phyloP scores from a whole-genome alignment of 345 rosid species.

The Ricinus communis region DNA sequence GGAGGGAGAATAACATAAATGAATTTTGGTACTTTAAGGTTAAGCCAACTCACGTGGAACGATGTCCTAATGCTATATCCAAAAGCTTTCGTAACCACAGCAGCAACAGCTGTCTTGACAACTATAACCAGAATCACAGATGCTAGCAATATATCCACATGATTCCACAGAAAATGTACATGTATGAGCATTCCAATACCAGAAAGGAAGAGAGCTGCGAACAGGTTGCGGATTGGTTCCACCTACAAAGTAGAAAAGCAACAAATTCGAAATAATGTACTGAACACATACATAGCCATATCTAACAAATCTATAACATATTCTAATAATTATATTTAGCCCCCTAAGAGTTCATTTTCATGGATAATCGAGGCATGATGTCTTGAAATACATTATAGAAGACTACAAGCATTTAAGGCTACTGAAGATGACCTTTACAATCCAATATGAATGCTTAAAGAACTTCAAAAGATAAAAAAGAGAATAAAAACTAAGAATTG shows the following conservation, averaged over 20 bases:
- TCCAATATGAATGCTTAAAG: neutral
- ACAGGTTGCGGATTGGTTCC: slow-evolving; percentile 96
- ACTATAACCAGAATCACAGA: slow-evolving; percentile 90
- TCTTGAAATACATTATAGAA: neutral
- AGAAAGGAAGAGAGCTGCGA: slow-evolving; percentile 95
- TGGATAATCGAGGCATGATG: neutral
- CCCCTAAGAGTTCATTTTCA: neutral
- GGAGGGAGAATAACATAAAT: neutral
- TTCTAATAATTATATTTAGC: neutral
- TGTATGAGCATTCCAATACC: slow-evolving; percentile 99
- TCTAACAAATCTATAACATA: neutral
- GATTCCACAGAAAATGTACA: slow-evolving; percentile 97
- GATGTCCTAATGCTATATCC: slow-evolving; percentile 83
- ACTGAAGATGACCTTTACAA: neutral
- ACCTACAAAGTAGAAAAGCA: slow-evolving; percentile 48
- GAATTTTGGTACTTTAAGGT: slow-evolving; percentile 6
- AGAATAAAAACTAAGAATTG: neutral
- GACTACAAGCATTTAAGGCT: neutral
- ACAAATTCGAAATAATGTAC: neutral
- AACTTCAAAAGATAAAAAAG: neutral
- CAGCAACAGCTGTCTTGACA: slow-evolving; percentile 80
- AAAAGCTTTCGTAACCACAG: slow-evolving; percentile 66
- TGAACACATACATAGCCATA: neutral
- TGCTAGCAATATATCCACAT: slow-evolving; percentile 93
- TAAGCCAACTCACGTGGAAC: slow-evolving; percentile 67